phyloP scores from a whole-genome alignment of 768 basidiomycete genomes.

The Suillus clintonianus region DNA sequence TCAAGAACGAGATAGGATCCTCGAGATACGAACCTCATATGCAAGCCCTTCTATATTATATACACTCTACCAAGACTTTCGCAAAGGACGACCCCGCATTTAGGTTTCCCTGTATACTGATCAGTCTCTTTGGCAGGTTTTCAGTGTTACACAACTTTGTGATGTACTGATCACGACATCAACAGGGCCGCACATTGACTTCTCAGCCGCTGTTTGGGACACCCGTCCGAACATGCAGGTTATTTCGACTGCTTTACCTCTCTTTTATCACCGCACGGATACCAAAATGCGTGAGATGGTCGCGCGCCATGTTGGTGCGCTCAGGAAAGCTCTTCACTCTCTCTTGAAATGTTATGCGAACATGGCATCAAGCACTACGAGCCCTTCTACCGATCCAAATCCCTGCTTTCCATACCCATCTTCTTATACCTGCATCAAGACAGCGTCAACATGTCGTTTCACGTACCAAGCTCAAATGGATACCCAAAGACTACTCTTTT shows the following conservation, averaged over 20 bases:
- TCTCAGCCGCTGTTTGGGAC: slow-evolving; percentile 28
- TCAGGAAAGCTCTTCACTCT: slow-evolving; percentile 24
- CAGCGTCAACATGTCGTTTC: not conserved
- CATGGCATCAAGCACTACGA: not conserved
- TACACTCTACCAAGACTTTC: slow-evolving; percentile 12
- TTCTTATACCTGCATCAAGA: not conserved
- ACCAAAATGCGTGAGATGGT: slow-evolving; percentile 11
- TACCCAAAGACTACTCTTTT: not conserved
- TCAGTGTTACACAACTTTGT: not conserved
- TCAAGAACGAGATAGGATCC: slow-evolving; percentile 18
- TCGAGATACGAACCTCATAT: slow-evolving; percentile 26
- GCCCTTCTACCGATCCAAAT: not conserved
- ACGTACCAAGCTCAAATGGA: not conserved
- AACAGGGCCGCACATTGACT: slow-evolving; percentile 27
- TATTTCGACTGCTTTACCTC: slow-evolving; percentile 23
- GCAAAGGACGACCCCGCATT: slow-evolving; percentile 11
- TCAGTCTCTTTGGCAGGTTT: slow-evolving; percentile 25
- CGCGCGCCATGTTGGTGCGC: slow-evolving; percentile 25
- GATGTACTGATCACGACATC: not conserved
- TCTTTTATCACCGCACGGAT: slow-evolving; percentile 25
- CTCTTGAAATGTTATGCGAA: slow-evolving; percentile 23
- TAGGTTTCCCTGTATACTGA: slow-evolving; percentile 24
- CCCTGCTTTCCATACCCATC: not conserved
- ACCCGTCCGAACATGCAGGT: slow-evolving; percentile 24
- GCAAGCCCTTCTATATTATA: slow-evolving; percentile 23